Conservation (phyloP, 257 asterid genomes). For the Anisodus tanguticus region DNA sequence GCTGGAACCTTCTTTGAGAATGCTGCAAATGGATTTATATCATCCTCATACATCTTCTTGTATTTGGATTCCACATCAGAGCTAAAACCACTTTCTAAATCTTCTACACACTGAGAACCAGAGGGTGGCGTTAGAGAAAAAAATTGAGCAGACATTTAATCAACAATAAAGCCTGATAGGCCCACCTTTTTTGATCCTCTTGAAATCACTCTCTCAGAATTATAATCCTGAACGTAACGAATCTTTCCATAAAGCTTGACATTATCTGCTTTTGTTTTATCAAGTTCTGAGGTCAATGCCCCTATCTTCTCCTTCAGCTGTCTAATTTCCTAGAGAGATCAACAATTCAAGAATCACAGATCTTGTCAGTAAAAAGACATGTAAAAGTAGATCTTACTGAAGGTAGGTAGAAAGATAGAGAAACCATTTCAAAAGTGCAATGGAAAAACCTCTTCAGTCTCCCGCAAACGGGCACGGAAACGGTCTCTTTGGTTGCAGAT, state of each 20-base stretch:
- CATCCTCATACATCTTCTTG: conserved; percentile 96
- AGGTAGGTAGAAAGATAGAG: neutral
- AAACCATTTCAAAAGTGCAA: neutral
- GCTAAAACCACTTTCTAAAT: conserved; percentile 90
- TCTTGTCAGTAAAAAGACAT: neutral
- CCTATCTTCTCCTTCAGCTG: conserved; percentile 91
- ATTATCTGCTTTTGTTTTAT: conserved; percentile 94
- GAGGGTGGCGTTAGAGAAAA: conserved; percentile 33
- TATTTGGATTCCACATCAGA: conserved; percentile 99
- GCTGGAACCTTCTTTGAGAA: conserved; percentile 82
- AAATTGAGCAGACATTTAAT: conserved; percentile 19
- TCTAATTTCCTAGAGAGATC: conserved; percentile 76
- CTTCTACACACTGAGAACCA: conserved; percentile 80
- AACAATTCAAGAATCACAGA: conserved; percentile 34
- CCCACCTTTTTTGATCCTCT: conserved; percentile 98
- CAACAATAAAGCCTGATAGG: conserved; percentile 32
- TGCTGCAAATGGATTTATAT: conserved; percentile 98
- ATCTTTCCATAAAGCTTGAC: conserved; percentile 96
- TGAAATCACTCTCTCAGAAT: conserved; percentile 91
- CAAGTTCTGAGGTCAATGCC: conserved; percentile 76
- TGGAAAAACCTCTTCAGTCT: conserved; percentile 88
- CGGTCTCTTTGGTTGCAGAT: conserved; percentile 99
- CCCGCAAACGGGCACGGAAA: conserved; percentile 89
- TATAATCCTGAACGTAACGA: conserved; percentile 98
- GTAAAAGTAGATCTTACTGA: conserved; percentile 13